phyloP scores from a whole-genome alignment of 2,329 filamentous ascomycete species.

The Xylaria sp. region DNA sequence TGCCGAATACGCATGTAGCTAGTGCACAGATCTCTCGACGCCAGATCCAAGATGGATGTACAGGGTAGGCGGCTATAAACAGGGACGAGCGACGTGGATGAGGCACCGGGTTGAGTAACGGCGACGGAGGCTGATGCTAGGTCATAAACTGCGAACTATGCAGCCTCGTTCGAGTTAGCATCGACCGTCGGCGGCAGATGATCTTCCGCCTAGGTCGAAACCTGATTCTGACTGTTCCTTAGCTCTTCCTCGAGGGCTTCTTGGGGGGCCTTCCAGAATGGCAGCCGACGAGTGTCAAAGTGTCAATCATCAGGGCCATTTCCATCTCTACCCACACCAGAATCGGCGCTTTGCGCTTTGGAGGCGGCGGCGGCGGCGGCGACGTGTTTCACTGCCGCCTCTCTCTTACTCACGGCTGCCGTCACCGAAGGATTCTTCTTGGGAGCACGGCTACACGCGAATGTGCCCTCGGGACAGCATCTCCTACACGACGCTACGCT shows the following conservation, averaged over 20 bases:
- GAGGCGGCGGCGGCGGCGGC: slow-evolving; percentile 5
- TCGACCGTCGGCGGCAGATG: slow-evolving; percentile 15
- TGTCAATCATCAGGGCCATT: slow-evolving; percentile 19
- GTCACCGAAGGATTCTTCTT: not conserved
- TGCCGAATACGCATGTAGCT: slow-evolving; percentile 3
- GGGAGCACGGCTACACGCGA: not conserved
- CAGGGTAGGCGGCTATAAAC: slow-evolving; percentile 1
- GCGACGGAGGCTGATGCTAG: slow-evolving; percentile 13
- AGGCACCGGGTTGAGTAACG: not conserved
- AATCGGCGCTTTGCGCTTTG: not conserved
- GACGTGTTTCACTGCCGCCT: slow-evolving; percentile 5
- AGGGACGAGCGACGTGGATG: not conserved
- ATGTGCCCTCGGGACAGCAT: slow-evolving; percentile 17
- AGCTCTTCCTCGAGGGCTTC: not conserved
- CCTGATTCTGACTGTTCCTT: not conserved
- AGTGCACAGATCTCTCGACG: not conserved
- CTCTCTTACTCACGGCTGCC: not conserved
- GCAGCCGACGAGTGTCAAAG: not conserved
- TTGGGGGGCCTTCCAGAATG: slow-evolving; percentile 3
- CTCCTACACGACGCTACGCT: slow-evolving; percentile 4
- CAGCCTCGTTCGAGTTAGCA: not conserved
- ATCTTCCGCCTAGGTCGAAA: slow-evolving; percentile 2
- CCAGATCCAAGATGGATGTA: not conserved
- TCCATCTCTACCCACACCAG: not conserved
- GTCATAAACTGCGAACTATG: slow-evolving; percentile 32